Evolutionary conservation across 2,329 filamentous ascomycete species (phyloP), one percentile per base, ranked within the genome.

Genomic region (Thermomyces lanuginosus): DNA sequence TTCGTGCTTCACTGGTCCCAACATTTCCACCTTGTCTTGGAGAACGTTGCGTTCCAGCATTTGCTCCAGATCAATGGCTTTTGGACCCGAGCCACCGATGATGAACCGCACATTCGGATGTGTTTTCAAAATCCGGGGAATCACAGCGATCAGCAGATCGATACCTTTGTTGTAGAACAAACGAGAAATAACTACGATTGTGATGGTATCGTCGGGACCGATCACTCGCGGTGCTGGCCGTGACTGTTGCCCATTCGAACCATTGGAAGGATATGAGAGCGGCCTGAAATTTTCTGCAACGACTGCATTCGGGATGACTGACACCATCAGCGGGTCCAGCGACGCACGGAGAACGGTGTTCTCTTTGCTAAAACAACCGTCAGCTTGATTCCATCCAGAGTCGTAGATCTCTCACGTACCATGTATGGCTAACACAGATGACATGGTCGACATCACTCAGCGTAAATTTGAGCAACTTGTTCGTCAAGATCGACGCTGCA

Each of bases 81-180:
- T 95, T 4, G 89, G 89, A 0, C 89, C 89, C 0, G 81, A 91
- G 3, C 91, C 91, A 15, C 82, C 89, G 39, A 98, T 93, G 44
- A 98, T 81, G 55, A 98, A 98, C 31, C 83, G 79, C 1, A 92
- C 89, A 48, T 95, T 91, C 1, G 82, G 78, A 47, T 98, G 80
- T 8, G 74, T 71, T 26, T 82, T 77, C 15, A 95, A 68, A 28
- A 98, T 92, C 24, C 84, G 75, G 1, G 89, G 89, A 28, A 98
- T 92, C 3, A 83, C 82, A 7, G 86, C 89, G 13, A 92, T 92
- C n/a, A 98, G 68, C 0, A 98, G 69, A 49, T 98, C 91, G 1
- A 82, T 95, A 33, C 89, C 89, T 51, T 98, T 98, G 56, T 98
- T 98, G 56, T 95, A 95, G 55, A 95, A 98, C 1, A 98, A 71